phyloP scores from a whole-genome alignment of 2,329 filamentous ascomycete species.

The Dothistroma pini region DNA sequence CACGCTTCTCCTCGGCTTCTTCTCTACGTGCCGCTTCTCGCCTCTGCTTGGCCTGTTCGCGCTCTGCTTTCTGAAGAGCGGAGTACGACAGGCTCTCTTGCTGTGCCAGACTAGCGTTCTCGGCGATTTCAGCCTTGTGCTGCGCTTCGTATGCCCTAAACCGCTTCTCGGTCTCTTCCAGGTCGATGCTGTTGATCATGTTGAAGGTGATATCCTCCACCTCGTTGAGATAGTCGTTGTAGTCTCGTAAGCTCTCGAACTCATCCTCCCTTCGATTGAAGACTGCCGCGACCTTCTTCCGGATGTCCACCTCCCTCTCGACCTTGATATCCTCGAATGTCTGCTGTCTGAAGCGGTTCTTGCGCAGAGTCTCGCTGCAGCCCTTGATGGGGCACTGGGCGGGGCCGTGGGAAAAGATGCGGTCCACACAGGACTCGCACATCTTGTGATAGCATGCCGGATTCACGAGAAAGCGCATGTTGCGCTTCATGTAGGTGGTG shows the following conservation, averaged over 20 bases:
- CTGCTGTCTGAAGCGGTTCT: slow-evolving; percentile 77
- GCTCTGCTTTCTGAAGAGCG: slow-evolving; percentile 54
- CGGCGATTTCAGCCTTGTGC: slow-evolving; percentile 58
- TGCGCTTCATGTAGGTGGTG: slow-evolving; percentile 87
- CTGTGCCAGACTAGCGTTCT: slow-evolving; percentile 48
- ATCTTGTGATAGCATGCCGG: slow-evolving; percentile 99
- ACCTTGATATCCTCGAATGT: slow-evolving; percentile 86
- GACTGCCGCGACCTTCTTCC: slow-evolving; percentile 67
- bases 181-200: slow-evolving; percentile 68
- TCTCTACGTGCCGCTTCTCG: slow-evolving; percentile 62
- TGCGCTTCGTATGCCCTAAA: slow-evolving; percentile 69
- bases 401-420: slow-evolving; percentile 88
- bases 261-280: slow-evolving; percentile 90
- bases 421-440: slow-evolving; percentile 93
- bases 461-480: slow-evolving; percentile 94
- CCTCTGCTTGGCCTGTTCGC: slow-evolving; percentile 61
- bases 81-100: slow-evolving; percentile 48
- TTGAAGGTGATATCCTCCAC: slow-evolving; percentile 90
- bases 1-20: slow-evolving; percentile 66
- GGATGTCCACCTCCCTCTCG: slow-evolving; percentile 90
- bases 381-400: slow-evolving; percentile 88
- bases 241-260: slow-evolving; percentile 77
- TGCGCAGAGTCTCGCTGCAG: slow-evolving; percentile 81
- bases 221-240: slow-evolving; percentile 91
- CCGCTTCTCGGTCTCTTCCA: slow-evolving; percentile 58